Conservation (phyloP, 2,329 filamentous ascomycete species). For the Alternaria burnsii region DNA sequence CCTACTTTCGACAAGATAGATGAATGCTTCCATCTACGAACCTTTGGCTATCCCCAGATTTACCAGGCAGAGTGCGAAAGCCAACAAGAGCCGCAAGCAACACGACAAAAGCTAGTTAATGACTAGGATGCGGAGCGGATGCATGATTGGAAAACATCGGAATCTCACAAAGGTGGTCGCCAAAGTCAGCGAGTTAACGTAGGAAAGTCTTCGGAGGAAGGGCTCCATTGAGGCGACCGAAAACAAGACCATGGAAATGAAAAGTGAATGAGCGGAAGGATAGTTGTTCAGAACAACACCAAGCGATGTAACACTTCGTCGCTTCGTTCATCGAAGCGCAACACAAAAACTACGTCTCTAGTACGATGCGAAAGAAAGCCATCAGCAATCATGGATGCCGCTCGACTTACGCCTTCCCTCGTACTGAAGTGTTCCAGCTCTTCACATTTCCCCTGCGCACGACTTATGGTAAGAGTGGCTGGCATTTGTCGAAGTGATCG, state of each 20-base stretch:
- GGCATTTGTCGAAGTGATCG: slow-evolving; percentile 24
- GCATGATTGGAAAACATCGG: too few species aligned
- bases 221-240: background rate
- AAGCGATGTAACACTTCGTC: background rate
- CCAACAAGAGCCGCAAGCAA: too few species aligned
- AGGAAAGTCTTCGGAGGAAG: too few species aligned
- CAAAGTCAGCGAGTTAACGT: too few species aligned
- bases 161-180: too few species aligned
- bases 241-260: background rate
- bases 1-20: background rate
- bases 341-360: background rate
- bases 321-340: background rate
- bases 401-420: background rate
- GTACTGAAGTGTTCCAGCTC: background rate
- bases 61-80: too few species aligned
- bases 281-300: background rate
- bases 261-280: background rate
- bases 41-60: too few species aligned
- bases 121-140: too few species aligned
- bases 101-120: too few species aligned
- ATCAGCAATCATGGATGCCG: background rate
- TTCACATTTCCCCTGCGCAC: background rate
- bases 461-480: background rate
- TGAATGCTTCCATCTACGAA: too few species aligned
- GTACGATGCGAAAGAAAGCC: background rate